Percentiles rank a stretch among this genome's conserved stretches.
Evolutionary conservation across 163 green algal species (phyloP).

Genomic region (Prototheca wickerhamii): DNA sequence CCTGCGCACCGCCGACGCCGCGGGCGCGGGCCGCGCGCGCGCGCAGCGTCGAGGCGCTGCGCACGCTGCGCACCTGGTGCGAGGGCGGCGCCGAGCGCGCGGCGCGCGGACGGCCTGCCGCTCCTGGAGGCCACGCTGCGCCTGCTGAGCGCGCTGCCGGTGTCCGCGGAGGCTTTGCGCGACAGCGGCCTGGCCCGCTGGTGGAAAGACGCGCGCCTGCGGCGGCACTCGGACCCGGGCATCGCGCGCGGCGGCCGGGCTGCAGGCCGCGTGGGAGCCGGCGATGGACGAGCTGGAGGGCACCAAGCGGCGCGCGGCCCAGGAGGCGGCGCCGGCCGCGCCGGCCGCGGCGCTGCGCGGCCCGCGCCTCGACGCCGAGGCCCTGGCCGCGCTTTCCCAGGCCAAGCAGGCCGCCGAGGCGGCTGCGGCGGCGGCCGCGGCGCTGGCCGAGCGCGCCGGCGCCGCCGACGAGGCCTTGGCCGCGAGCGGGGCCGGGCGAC

Average conservation of each 20-base stretch:
- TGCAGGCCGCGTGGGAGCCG: neutral
- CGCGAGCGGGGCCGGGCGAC: neutral
- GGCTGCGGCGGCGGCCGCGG: constrained; percentile 1
- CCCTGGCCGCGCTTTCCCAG: neutral
- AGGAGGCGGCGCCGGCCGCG: neutral
- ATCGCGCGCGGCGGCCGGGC: neutral
- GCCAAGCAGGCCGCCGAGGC: constrained; percentile 5
- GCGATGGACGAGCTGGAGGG: neutral
- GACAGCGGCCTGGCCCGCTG: neutral
- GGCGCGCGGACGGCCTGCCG: neutral
- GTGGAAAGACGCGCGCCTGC: neutral
- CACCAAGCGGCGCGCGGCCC: neutral
- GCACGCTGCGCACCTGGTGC: neutral
- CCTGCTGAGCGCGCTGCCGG: constrained; percentile 15
- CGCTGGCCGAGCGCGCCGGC: neutral
- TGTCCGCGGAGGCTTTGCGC: neutral
- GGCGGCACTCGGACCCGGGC: constrained; percentile 17
- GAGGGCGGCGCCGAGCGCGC: too few relatives aligned
- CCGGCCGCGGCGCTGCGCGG: neutral
- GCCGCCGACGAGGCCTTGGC: neutral
- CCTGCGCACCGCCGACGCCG: constrained; percentile 11
- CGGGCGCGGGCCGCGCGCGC: neutral
- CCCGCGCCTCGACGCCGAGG: constrained; percentile 6
- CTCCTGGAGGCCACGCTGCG: constrained; percentile 11
- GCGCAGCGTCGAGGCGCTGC: neutral